A percentile compares a stretch with the other conserved stretches of the same genome.
Evolutionary conservation across 805 yeast genomes (phyloP).

Genomic region (Zygotorulaspora florentina): DNA sequence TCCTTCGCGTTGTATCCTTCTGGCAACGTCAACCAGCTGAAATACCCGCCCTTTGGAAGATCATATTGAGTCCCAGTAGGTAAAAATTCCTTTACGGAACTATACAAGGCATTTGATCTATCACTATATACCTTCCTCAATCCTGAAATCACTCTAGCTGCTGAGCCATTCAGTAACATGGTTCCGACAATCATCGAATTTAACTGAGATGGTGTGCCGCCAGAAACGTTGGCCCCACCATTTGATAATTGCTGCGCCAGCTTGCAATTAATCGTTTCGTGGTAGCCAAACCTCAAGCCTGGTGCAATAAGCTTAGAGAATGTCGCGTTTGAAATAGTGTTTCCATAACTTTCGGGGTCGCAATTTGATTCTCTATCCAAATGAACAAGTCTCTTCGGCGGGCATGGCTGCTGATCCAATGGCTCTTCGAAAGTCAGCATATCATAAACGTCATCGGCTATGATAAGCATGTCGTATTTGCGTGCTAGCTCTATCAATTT

Average conservation of each 20-base stretch:
- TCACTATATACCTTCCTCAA: slow-evolving; percentile 45
- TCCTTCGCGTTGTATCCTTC: slow-evolving; percentile 39
- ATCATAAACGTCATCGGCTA: slow-evolving; percentile 87
- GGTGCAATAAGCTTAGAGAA: slow-evolving; percentile 88
- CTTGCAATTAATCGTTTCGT: slow-evolving; percentile 60
- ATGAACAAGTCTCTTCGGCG: slow-evolving; percentile 51
- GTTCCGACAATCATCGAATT: slow-evolving; percentile 68
- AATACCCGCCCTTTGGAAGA: slow-evolving; percentile 83
- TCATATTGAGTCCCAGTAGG: slow-evolving; percentile 53
- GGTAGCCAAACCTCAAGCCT: slow-evolving; percentile 86
- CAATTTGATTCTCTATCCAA: slow-evolving; percentile 57
- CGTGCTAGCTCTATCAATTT: slow-evolving; percentile 68
- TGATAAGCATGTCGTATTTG: slow-evolving; percentile 65
- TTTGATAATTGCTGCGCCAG: slow-evolving; percentile 60
- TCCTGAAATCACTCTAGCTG: slow-evolving; percentile 45
- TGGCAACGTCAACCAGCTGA: slow-evolving; percentile 72
- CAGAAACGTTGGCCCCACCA: slow-evolving; percentile 82
- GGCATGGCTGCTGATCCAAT: slow-evolving; percentile 29
- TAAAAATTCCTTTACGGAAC: slow-evolving; percentile 43
- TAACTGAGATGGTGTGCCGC: slow-evolving; percentile 86
- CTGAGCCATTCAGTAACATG: slow-evolving; percentile 49
- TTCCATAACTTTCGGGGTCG: slow-evolving; percentile 45
- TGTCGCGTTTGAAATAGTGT: slow-evolving; percentile 76
- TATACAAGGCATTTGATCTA: slow-evolving; percentile 44
- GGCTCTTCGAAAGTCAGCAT: slow-evolving; percentile 50